Evolutionary conservation across 805 yeast species (phyloP), one percentile per base, ranked within the genome.

Genomic region (Teunomyces funiuensis): DNA sequence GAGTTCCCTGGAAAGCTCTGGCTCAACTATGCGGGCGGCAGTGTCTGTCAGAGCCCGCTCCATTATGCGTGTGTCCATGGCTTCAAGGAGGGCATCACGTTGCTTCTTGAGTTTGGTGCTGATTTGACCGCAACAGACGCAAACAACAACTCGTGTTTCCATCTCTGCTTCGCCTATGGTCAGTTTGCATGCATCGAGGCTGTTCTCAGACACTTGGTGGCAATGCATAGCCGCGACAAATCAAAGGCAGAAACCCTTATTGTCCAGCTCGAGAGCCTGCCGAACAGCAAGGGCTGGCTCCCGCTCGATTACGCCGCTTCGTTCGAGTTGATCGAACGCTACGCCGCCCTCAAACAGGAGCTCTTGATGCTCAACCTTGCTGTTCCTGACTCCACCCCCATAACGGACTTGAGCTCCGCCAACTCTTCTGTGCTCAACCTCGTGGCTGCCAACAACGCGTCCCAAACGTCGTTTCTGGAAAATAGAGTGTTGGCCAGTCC

Each of bases 71-170:
- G 85, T 26, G 62, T 69, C 10, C 58, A 69, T 29, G 86, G 87
- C 40, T 77, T 73, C 56, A 74, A 74, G 43, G 83, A 80, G 27
- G 83, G 90, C 48, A 69, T 84, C 34, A 78, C 74, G 46, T 61
- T 86, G 30, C 63, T 88, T 15, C 63, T 88, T 3, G 84, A 84
- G 27, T 77, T 83, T 42, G 93, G 90, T 6, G 95, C 95, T 2
- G 61, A 66, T 36, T 63, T 62, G 60, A 34, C 43, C 5, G 13
- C 47, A 3, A 40, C 47, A 13, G 74, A 70, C 41, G 39, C 25
- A 2, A 50, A 63, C 31, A 71, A 71, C 2, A 66, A 67, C 46
- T 66, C 68, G 27, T 56, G 69, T 31, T 53, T 70, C 15, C 76
- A 70, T 42, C 43, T 66, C 27, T 61, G 69, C 39, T 74, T 87